Conservation (phyloP, 768 basidiomycete genomes). For the Gloeopeniophorella convolvens region DNA sequence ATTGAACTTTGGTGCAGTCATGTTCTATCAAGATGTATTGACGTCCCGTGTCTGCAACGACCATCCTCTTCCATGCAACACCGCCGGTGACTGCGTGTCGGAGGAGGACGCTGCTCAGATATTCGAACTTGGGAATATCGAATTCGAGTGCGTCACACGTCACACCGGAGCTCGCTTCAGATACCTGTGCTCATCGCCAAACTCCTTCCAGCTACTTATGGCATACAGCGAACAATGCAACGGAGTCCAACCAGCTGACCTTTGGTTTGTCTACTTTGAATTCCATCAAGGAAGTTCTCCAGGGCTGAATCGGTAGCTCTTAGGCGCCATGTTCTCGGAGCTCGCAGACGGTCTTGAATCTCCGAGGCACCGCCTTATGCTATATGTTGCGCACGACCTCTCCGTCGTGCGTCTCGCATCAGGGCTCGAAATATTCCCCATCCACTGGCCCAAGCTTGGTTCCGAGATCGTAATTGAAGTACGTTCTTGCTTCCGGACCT, state of each 20-base stretch:
- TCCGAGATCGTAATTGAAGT: conserved; percentile 41
- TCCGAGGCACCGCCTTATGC: conserved; percentile 30
- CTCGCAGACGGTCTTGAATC: conserved; percentile 30
- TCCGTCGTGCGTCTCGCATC: conserved; percentile 34
- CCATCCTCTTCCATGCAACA: conserved; percentile 39
- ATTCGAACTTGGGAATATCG: conserved; percentile 31
- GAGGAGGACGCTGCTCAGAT: conserved; percentile 32
- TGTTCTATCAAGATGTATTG: conserved; percentile 45
- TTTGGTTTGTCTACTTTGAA: no score
- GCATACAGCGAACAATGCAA: conserved; percentile 39
- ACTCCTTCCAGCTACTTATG: conserved; percentile 37
- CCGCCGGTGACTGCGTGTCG: conserved; percentile 35
- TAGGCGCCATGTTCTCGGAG: conserved; percentile 42
- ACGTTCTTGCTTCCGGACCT: conserved; percentile 4
- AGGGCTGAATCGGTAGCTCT: no score
- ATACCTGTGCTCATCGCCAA: no score
- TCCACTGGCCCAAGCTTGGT: conserved; percentile 42
- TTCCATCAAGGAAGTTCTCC: no score
- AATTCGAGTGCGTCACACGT: conserved; percentile 29
- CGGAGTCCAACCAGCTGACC: conserved; percentile 35
- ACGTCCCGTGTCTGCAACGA: conserved; percentile 39
- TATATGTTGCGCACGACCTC: conserved; percentile 42
- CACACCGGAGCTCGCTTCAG: not conserved
- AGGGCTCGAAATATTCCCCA: conserved; percentile 29
- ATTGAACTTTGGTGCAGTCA: conserved; percentile 24